Conservation (phyloP, 306 rosid species). For the Nissolia schottii region DNA sequence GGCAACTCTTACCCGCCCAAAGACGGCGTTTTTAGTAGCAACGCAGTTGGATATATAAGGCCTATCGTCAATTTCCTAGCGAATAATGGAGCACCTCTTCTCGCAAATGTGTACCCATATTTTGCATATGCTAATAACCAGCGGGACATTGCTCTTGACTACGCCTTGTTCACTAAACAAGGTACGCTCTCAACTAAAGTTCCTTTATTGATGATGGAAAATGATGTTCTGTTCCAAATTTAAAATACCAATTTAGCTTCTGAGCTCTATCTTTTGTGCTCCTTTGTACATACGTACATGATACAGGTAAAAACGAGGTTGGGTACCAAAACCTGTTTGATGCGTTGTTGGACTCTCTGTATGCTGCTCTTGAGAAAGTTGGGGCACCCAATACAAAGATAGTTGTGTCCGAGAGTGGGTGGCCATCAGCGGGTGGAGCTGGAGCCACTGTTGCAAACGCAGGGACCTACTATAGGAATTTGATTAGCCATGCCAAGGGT, state of each 20-base stretch:
- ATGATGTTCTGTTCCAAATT: no score
- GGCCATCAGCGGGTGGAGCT: conserved; percentile 58
- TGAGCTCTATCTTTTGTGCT: no score
- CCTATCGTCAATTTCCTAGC: conserved; percentile 48
- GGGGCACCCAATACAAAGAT: conserved; percentile 38
- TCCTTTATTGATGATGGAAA: no score
- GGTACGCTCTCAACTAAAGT: no score
- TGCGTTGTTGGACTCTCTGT: conserved; percentile 53
- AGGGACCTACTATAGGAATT: conserved; percentile 37
- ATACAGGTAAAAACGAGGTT: conserved; percentile 29
- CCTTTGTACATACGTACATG: no score
- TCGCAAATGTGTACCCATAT: conserved; percentile 66
- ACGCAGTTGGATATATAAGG: conserved; percentile 28
- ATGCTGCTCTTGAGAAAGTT: conserved; percentile 59
- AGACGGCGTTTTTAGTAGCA: conserved; percentile 21
- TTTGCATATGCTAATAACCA: conserved; percentile 16
- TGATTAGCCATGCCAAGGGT: conserved; percentile 44
- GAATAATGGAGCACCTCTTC: conserved; percentile 57
- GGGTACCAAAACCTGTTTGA: conserved; percentile 53
- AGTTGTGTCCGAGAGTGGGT: conserved; percentile 71
- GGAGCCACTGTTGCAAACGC: conserved; percentile 48
- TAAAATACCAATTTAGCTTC: no score
- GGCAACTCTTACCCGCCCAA: conserved; percentile 49
- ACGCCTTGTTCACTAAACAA: conserved; percentile 47
- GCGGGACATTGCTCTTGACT: conserved; percentile 21